Evolutionary conservation across 176 grass and related monocot species (phyloP).

Genomic region (Luzula sylvatica): DNA sequence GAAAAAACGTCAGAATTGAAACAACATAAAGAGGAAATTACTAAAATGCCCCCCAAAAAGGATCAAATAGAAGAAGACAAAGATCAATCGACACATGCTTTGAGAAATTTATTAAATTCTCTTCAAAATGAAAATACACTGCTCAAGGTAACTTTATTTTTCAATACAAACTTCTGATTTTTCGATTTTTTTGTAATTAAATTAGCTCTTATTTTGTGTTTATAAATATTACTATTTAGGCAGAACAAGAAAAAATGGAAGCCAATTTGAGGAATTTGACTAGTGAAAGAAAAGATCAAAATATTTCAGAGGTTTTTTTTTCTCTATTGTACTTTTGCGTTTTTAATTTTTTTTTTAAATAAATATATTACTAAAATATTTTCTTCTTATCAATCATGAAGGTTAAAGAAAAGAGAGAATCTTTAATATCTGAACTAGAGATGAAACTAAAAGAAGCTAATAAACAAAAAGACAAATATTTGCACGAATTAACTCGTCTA

Average conservation of each 20-base stretch:
- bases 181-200: neutral
- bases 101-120: constrained; percentile 43
- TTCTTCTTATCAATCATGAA: constrained; percentile 44
- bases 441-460: constrained; percentile 35
- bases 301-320: constrained; percentile 19
- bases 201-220: neutral
- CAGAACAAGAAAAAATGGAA: constrained; percentile 53
- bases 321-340: neutral
- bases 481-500: constrained; percentile 75
- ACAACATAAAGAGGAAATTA: constrained; percentile 42
- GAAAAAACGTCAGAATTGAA: constrained; percentile 55
- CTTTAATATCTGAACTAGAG: constrained; percentile 35
- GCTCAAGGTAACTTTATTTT: constrained; percentile 55
- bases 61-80: constrained; percentile 28
- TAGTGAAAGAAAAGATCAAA: constrained; percentile 29
- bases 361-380: constrained; percentile 9
- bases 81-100: constrained; percentile 39
- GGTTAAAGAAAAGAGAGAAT: constrained; percentile 61
- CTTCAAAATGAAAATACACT: constrained; percentile 68
- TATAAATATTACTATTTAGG: constrained; percentile 27
- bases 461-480: constrained; percentile 58
- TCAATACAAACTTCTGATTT: constrained; percentile 10
- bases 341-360: neutral
- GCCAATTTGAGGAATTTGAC: constrained; percentile 26
- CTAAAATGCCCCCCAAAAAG: constrained; percentile 28